Base-by-base conservation (phyloP, 129 eudicot species). In the Artemisia argyi region DNA sequence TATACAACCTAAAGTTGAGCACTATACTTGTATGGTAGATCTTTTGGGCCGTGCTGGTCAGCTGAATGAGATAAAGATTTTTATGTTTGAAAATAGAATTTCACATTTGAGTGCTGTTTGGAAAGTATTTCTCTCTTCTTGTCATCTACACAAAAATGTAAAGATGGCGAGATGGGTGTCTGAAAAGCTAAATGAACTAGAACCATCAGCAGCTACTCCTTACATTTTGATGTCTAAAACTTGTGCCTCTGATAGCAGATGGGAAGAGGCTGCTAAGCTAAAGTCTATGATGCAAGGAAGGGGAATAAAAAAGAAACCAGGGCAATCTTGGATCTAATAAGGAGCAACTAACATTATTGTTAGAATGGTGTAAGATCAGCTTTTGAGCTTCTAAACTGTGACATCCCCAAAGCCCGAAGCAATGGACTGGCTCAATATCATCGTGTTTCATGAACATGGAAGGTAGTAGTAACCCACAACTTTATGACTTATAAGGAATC, bases 21-120 rank as follows among this genome's bases (percentile, higher is more conserved):
- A 86, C 55, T 89, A 76, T 53, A 80, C 97, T 54, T 92, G 93
- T 78, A 83, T 89, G 86, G 89, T 92, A 15, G 97, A 92, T 86
- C 87, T 89, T 66, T 78, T 84, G 73, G 97, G 97, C 2, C 86
- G 94, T 15, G 91, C 84, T 12, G 96, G 96, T 54, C 79, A 66
- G 61, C 73, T 92, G 42, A 68, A 89, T 24, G 90, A 88, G 73
- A 81, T 81, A 12, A 66, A 74, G 75, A 77, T 63, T 58, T 92
- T 92, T 69, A 85, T 92, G 14, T 10, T 42, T 46, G 86, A 81
- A 73, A 86, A 89, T 30, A 71, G 76, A 13, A 73, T 92, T 7
- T 78, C 85, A 26, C 83, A 86, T 79, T 20, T 83, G 20, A 54
- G 73, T 63, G 82, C 80, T 81, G 94, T 92, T 71, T 92, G 97